Evolutionary conservation across 2,329 filamentous ascomycete species (phyloP), one percentile per base, ranked within the genome.

Genomic region (Colletotrichum paranaense): DNA sequence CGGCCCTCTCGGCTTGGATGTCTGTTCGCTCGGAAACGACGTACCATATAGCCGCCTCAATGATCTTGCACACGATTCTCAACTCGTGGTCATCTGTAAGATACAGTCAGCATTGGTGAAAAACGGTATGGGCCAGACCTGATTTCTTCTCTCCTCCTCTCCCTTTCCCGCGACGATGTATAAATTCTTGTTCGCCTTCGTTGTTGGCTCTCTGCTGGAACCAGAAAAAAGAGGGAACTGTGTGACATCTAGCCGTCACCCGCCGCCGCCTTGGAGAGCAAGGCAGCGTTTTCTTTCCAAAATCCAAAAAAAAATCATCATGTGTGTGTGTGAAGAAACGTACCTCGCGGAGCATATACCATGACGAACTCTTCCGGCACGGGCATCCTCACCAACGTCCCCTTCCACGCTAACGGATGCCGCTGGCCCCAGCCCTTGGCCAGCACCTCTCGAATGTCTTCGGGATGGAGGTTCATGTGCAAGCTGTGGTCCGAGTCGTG

Each of bases 401-500:
- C 90, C 67, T 90, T 92, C 78, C 90, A 89, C 8, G 93, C 92
- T 67, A 95, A 82, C 1, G 89, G 91, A 76, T 92, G 91, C 38
- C 90, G 84, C 83, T 97, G 91, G 1, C 93, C 95, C 94, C 95
- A 97, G 1, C 94, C 93, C 74, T 90, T 91, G 76, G 92, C 88
- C 28, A 97, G 83, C 22, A 97, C 88, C 64, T 92, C 86, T 77
- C 87, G 90, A 64, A 93, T 93, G 79, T 97, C 95, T 55, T 92
- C 89, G 0, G 94, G 94, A 78, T 97, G 94, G 65, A 97, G 86
- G 62, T 91, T 94, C 83, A 97, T 86, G 81, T 97, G 95, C 88
- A 97, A 86, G 4, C 91, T 93, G 74, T 92, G 90, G 76, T 97
- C 94, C 28, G 88, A 91, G 62, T 92, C 89, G 82, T 97, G 95